Evolutionary conservation across 2,329 filamentous ascomycete genomes (phyloP), one percentile per base, ranked within the genome.

Genomic region (Penicillium sclerotiorum): DNA sequence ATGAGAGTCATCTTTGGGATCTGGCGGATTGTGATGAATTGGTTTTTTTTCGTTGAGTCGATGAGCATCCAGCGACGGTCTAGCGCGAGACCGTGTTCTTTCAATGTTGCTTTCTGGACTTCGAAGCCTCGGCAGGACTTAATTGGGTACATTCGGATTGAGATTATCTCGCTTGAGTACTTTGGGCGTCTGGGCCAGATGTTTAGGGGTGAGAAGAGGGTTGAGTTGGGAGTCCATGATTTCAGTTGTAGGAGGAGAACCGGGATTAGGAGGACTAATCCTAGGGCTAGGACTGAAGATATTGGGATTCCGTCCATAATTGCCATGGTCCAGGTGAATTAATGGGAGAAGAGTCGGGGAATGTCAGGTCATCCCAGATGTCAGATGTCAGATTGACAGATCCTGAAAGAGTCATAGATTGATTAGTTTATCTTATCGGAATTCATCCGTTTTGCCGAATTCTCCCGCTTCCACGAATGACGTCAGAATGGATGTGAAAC

Each of bases 31-130:
- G 84, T 87, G 45, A 86, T 65, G 63, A 86, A 86, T 48, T 82
- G 76, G 42, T 74, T 69, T 4, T 74, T 69, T 4, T 72, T 73
- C 13, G 76, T 70, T 2, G 77, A 74, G 27, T 80, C 76, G 40
- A 85, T 75, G 66, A 86, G 83, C 84, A 87, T 87, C 83, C 84
- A 87, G 55, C 81, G 79, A 6, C 84, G 74, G 63, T 87, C 84
- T 11, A 86, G 72, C 37, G 83, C 80, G 9, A 87, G 74, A 0
- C 84, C 84, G 3, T 81, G 78, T 38, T 75, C 76, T 27, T 79
- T 72, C 1, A 87, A 71, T 4, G 70, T 73, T 2, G 80, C 76
- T 2, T 73, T 76, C 13, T 76, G 64, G 8, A 86, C 71, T 33
- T 78, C 73, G 57, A 87, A 74, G 8, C 84, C 84, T 38, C 84